phyloP scores from a whole-genome alignment of 768 basidiomycete genomes.

The Leccinum incarnatum region DNA sequence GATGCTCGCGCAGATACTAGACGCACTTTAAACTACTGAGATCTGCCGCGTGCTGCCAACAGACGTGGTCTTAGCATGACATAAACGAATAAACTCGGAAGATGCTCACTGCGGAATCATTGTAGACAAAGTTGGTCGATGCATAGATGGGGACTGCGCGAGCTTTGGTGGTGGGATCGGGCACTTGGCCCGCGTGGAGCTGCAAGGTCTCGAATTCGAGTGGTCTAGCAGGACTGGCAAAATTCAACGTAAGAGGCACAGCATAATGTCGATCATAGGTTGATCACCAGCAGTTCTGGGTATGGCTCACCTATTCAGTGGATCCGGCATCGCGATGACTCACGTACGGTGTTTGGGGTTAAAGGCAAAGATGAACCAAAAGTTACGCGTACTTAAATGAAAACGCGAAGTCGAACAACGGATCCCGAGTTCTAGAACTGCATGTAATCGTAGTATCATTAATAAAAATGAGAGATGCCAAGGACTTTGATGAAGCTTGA shows the following conservation, averaged over 20 bases:
- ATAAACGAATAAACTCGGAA: neutral
- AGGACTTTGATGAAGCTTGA: too few relatives aligned
- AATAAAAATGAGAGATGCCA: too few relatives aligned
- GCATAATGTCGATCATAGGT: too few relatives aligned
- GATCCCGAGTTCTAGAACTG: neutral
- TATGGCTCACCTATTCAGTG: conserved; percentile 18
- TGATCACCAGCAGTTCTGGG: neutral
- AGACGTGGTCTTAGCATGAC: neutral
- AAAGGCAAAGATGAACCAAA: neutral
- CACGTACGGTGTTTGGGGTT: too few relatives aligned
- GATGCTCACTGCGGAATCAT: conserved; percentile 44
- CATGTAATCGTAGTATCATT: conserved; percentile 9
- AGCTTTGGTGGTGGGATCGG: conserved; percentile 53
- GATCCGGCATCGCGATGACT: conserved; percentile 18
- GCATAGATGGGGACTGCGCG: conserved; percentile 66
- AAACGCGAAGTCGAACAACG: neutral
- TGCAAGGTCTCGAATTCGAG: conserved; percentile 63
- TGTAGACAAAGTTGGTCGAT: conserved; percentile 54
- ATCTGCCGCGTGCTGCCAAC: conserved; percentile 48
- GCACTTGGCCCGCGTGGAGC: conserved; percentile 57
- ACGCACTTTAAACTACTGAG: conserved; percentile 45
- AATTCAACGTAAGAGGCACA: too few relatives aligned
- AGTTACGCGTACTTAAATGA: too few relatives aligned
- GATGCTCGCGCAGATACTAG: too few relatives aligned
- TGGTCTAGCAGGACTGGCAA: conserved; percentile 15